These are phyloP conservation scores for Gossypium turneri DNA, from an alignment of 345 rosid species.

Conservation along the genomic window DNA sequence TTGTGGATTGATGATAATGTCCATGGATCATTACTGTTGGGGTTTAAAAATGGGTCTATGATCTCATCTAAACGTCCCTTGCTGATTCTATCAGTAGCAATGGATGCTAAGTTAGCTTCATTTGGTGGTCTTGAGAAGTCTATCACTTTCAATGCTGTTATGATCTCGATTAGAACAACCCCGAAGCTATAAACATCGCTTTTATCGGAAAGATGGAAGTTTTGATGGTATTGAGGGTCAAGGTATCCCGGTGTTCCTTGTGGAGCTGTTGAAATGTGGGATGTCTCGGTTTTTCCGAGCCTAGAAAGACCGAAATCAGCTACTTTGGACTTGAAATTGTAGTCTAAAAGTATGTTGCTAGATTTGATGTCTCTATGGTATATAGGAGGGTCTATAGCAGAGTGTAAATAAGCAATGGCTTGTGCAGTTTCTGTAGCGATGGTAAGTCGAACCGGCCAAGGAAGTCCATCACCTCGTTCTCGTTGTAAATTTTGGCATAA, in stretches of 20 bases:
- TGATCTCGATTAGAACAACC: constrained; percentile 62
- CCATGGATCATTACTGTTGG: constrained; percentile 33
- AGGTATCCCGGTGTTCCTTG: constrained; percentile 93
- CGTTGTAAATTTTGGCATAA: constrained; percentile 67
- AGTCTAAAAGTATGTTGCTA: constrained; percentile 79
- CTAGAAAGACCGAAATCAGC: constrained; percentile 94
- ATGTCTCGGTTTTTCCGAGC: constrained; percentile 61
- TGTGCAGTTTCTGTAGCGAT: constrained; percentile 72
- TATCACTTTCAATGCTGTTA: constrained; percentile 58
- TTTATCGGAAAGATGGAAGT: constrained; percentile 79
- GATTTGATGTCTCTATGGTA: constrained; percentile 86
- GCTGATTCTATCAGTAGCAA: constrained; percentile 57
- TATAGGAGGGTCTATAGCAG: constrained; percentile 63
- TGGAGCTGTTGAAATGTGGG: constrained; percentile 95
- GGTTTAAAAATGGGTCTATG: constrained; percentile 45
- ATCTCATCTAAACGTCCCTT: constrained; percentile 51
- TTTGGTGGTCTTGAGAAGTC: constrained; percentile 47
- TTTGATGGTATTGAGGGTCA: constrained; percentile 85
- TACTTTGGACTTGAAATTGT: constrained; percentile 60
- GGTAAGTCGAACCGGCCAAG: constrained; percentile 60
- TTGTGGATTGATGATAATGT: constrained; percentile 38
- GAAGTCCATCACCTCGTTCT: constrained; percentile 56
- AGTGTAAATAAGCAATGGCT: constrained; percentile 83
- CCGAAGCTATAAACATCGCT: constrained; percentile 85
- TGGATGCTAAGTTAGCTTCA: constrained; percentile 63